Conservation (phyloP, 2,329 filamentous ascomycete species). For the Amauroascus verrucosus region DNA sequence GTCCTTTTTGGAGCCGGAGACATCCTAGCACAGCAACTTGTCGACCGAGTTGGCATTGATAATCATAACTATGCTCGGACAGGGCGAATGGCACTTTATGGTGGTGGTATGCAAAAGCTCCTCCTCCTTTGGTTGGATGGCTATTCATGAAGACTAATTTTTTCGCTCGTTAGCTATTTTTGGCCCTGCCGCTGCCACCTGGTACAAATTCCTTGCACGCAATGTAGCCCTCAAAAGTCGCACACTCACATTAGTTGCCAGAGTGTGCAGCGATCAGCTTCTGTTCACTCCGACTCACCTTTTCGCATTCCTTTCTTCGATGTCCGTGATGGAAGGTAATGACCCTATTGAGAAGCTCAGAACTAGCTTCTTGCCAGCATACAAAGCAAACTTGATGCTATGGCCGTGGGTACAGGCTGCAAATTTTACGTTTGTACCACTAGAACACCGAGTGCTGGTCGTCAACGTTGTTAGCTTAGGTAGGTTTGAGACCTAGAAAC, state of each 20-base stretch:
- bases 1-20: slow-evolving; percentile 89
- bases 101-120: slow-evolving; percentile 32
- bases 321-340: slow-evolving; percentile 70
- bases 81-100: slow-evolving; percentile 41
- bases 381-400: slow-evolving; percentile 75
- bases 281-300: slow-evolving; percentile 79
- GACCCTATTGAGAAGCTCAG: slow-evolving; percentile 58
- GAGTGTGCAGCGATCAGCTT: slow-evolving; percentile 70
- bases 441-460: slow-evolving; percentile 72
- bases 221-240: slow-evolving; percentile 55
- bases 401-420: slow-evolving; percentile 77
- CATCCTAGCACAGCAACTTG: slow-evolving; percentile 76
- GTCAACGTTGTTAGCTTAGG: slow-evolving; percentile 72
- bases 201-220: slow-evolving; percentile 70
- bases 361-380: slow-evolving; percentile 58
- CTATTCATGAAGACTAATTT: background rate
- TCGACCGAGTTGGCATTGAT: slow-evolving; percentile 67
- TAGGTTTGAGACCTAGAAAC: slow-evolving; percentile 35
- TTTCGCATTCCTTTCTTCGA: slow-evolving; percentile 67
- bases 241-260: slow-evolving; percentile 62
- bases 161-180: slow-evolving; percentile 53
- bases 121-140: background rate
- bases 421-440: slow-evolving; percentile 80
- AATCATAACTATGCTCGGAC: slow-evolving; percentile 57
- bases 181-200: slow-evolving; percentile 75